Evolutionary conservation across 202 grass and related monocot species (phyloP).

Genomic region (Zizania palustris): DNA sequence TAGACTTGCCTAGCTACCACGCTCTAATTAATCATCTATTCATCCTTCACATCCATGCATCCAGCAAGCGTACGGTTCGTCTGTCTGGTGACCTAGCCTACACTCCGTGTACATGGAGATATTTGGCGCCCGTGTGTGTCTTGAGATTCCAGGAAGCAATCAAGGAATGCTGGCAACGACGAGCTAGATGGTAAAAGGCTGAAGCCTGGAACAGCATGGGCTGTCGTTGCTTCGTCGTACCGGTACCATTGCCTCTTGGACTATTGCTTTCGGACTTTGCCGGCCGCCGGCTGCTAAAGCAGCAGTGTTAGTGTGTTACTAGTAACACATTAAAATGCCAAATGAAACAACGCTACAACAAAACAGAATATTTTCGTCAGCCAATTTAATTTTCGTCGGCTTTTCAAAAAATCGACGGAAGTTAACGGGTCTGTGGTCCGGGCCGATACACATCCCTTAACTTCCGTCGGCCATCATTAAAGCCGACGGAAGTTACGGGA

Average conservation of each 20-base stretch:
- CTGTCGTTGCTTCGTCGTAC: neutral
- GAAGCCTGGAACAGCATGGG: neutral
- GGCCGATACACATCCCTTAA: no score
- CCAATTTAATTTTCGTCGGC: no score
- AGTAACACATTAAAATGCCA: conserved; percentile 7
- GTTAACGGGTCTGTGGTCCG: no score
- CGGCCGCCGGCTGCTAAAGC: no score
- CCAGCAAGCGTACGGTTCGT: neutral
- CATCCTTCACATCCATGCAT: neutral
- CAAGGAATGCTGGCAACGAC: neutral
- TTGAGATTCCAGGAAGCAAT: neutral
- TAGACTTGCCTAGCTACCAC: no score
- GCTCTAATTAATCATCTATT: neutral
- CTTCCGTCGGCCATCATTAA: no score
- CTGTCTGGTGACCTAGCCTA: neutral
- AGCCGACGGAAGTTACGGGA: no score
- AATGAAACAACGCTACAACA: no score
- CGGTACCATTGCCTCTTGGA: conserved; percentile 1
- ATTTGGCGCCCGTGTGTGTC: neutral
- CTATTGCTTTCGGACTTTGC: neutral
- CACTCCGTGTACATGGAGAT: neutral
- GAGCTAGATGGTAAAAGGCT: neutral
- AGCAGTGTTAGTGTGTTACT: no score
- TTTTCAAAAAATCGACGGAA: no score
- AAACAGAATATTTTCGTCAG: no score